phyloP scores from a whole-genome alignment of 441 rosid genomes.

The Brassica hybrid region DNA sequence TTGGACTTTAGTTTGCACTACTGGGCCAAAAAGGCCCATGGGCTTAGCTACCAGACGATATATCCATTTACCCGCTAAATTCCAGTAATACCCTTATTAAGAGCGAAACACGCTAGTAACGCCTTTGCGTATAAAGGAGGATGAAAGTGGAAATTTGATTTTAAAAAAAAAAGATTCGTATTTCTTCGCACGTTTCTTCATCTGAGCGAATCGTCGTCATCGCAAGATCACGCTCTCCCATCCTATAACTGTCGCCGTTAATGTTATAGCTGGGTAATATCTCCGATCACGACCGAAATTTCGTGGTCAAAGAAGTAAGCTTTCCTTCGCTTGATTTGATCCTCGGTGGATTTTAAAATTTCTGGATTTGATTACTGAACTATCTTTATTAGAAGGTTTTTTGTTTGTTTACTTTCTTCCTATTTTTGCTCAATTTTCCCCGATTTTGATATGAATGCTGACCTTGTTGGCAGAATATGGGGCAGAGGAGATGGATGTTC shows the following conservation, averaged over 20 bases:
- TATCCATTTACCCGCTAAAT: slow-evolving; percentile 18
- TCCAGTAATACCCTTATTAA: too few species aligned
- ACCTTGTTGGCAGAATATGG: slow-evolving; percentile 51
- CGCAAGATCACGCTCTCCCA: background rate
- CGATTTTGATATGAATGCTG: slow-evolving; percentile 7
- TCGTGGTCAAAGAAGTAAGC: slow-evolving; percentile 11
- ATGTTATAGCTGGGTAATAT: background rate
- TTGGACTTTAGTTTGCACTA: slow-evolving; percentile 9
- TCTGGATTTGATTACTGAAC: slow-evolving; percentile 15
- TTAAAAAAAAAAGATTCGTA: background rate
- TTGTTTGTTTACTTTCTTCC: background rate
- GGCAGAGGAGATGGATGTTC: slow-evolving; percentile 43
- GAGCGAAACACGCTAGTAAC: background rate
- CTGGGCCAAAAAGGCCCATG: slow-evolving; percentile 31
- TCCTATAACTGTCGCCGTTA: background rate
- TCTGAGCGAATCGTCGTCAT: slow-evolving; percentile 13
- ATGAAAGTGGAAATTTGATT: too few species aligned
- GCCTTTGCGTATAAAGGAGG: background rate
- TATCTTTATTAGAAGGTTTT: background rate
- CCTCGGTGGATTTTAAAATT: background rate
- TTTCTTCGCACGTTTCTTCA: background rate
- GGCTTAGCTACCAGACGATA: slow-evolving; percentile 8
- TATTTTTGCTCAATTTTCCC: background rate
- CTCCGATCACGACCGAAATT: slow-evolving; percentile 23
- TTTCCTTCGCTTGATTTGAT: background rate